Conservation (phyloP, 2,329 filamentous ascomycete species). For the Knoxdaviesia capensis region DNA sequence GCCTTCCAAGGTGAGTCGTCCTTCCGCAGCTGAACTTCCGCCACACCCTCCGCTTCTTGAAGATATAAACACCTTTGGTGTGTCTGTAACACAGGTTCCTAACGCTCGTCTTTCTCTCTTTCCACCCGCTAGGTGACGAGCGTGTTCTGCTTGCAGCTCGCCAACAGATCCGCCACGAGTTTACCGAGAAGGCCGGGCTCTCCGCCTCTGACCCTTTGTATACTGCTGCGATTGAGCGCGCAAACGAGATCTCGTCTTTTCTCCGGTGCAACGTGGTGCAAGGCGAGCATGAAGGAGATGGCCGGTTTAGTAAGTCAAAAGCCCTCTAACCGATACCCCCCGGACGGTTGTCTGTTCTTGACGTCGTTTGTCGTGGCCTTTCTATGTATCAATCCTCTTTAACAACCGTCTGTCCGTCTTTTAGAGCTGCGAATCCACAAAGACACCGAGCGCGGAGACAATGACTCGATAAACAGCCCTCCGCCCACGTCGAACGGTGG, state of each 20-base stretch:
- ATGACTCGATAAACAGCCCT: conserved; percentile 58
- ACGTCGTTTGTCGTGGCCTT: no score
- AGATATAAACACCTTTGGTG: no score
- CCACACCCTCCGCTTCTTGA: no score
- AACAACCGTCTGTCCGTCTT: conserved; percentile 2
- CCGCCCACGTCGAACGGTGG: no score
- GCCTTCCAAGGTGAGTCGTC: conserved; percentile 57
- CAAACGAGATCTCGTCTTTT: conserved; percentile 63
- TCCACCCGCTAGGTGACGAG: conserved; percentile 39
- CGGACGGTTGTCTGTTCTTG: no score
- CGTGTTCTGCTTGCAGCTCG: conserved; percentile 50
- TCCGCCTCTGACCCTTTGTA: conserved; percentile 36
- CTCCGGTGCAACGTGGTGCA: conserved; percentile 77
- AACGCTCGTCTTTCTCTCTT: conserved; percentile 2
- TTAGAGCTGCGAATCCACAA: conserved; percentile 76
- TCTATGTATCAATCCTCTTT: conserved; percentile 1
- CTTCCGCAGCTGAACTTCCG: no score
- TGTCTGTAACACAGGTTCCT: neutral
- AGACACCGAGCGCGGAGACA: conserved; percentile 79
- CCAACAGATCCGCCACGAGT: conserved; percentile 50
- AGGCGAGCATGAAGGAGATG: conserved; percentile 33
- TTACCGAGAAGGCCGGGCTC: conserved; percentile 45
- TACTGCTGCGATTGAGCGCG: conserved; percentile 50
- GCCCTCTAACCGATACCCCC: neutral
- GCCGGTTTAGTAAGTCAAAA: conserved; percentile 37